A percentile compares a stretch with the other conserved stretches of the same genome.
Conservation (phyloP, 805 yeast species). For the Starmerella gropengiesseri region DNA sequence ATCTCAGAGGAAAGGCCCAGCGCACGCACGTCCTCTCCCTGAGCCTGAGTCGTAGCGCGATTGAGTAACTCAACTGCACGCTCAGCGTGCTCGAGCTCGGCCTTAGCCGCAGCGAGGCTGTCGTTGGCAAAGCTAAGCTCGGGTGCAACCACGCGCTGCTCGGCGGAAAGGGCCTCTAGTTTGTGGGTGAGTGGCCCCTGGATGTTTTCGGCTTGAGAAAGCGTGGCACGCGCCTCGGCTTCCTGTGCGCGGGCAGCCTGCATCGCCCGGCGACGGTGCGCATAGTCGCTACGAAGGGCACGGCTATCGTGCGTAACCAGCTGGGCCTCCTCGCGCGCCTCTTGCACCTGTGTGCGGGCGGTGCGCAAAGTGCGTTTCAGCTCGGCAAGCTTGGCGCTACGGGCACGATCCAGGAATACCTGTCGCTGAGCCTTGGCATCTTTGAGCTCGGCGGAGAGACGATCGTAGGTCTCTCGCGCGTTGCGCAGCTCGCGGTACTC, state of each 20-base stretch:
- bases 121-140: conserved; percentile 17
- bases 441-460: conserved; percentile 8
- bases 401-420: too few relatives aligned
- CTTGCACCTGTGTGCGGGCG: conserved; percentile 9
- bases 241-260: conserved; percentile 17
- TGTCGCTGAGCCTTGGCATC: conserved; percentile 12
- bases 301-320: conserved; percentile 9
- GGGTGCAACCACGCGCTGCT: conserved; percentile 15
- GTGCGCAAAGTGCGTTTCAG: conserved; percentile 5
- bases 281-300: conserved; percentile 16
- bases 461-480: conserved; percentile 43
- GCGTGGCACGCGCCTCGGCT: conserved; percentile 9
- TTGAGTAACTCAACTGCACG: conserved; percentile 6
- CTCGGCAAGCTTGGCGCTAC: conserved; percentile 4
- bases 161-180: conserved; percentile 12
- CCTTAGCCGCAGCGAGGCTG: conserved; percentile 5
- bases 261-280: conserved; percentile 16
- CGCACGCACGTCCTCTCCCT: neutral
- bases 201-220: conserved; percentile 10
- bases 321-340: conserved; percentile 6
- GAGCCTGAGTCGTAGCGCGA: conserved; percentile 12
- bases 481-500: conserved; percentile 38
- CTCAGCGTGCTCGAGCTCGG: conserved; percentile 1
- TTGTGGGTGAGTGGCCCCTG: conserved; percentile 15
- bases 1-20: neutral